Evolutionary conservation across 345 rosid genomes (phyloP).

Genomic region (Eucalyptus shirleyi): DNA sequence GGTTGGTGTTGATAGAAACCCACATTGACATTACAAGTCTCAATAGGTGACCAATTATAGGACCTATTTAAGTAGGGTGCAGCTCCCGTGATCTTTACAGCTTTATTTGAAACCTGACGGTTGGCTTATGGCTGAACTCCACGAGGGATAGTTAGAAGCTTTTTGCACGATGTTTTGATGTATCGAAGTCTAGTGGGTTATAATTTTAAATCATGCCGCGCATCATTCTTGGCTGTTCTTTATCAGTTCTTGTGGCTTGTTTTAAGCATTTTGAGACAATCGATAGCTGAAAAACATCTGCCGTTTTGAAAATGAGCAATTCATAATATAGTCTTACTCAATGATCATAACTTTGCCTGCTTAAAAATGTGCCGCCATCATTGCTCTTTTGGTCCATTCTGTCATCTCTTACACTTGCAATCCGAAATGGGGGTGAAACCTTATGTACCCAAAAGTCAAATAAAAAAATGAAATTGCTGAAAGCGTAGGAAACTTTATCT

Average conservation of each 20-base stretch:
- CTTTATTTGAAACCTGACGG: neutral
- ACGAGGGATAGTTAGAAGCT: neutral
- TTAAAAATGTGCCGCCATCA: neutral
- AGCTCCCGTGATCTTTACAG: neutral
- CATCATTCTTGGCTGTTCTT: neutral
- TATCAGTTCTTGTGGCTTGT: neutral
- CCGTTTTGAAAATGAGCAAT: neutral
- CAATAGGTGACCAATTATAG: neutral
- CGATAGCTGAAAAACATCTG: neutral
- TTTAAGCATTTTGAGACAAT: neutral
- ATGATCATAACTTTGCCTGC: neutral
- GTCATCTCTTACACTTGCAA: neutral
- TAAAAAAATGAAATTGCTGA: neutral
- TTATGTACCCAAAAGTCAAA: neutral
- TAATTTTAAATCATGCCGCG: neutral
- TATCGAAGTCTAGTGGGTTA: neutral
- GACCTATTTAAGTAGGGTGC: neutral
- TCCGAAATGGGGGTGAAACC: neutral
- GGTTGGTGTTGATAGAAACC: neutral
- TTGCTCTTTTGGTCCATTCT: neutral
- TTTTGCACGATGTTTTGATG: neutral
- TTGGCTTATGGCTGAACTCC: neutral
- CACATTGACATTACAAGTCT: neutral
- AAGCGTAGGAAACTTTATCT: neutral
- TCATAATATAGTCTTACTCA: neutral